Percentiles rank a stretch among this genome's conserved stretches.
phyloP scores from a whole-genome alignment of 495 filamentous ascomycete species.

The Trichocladium antarcticum region DNA sequence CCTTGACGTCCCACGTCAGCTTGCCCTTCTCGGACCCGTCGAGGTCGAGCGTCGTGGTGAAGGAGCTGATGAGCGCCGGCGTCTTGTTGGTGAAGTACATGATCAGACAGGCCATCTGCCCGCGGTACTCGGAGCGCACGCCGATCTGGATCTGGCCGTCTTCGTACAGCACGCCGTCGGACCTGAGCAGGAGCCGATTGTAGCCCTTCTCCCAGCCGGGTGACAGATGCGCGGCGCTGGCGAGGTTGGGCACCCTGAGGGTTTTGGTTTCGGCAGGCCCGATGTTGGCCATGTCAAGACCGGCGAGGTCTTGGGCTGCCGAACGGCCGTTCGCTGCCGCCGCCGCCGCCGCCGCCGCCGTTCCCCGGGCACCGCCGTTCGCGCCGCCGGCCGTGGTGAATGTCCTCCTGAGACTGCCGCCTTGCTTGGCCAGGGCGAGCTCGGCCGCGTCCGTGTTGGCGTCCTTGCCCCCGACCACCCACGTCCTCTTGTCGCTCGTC shows the following conservation, averaged over 20 bases:
- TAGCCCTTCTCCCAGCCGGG: constrained; percentile 93
- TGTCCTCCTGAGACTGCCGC: constrained; percentile 64
- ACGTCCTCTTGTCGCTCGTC: constrained; percentile 87
- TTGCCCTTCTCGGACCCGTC: constrained; percentile 57
- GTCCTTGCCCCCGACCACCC: constrained; percentile 90
- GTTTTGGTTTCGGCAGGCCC: constrained; percentile 45
- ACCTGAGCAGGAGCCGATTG: constrained; percentile 63
- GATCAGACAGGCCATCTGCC: constrained; percentile 86
- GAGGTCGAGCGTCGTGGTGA: constrained; percentile 84
- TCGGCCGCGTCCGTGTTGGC: constrained; percentile 75
- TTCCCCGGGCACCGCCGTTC: constrained; percentile 46
- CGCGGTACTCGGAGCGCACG: constrained; percentile 85
- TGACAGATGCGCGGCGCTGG: constrained; percentile 81
- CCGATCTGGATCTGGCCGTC: constrained; percentile 91
- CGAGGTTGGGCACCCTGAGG: constrained; percentile 64
- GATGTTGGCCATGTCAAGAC: constrained; percentile 60
- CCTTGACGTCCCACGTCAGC: constrained; percentile 73
- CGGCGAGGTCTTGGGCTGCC: constrained; percentile 54
- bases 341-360: too few species aligned
- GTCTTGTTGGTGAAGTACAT: constrained; percentile 94
- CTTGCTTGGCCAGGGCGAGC: constrained; percentile 68
- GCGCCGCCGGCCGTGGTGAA: constrained; percentile 54
- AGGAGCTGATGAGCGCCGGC: constrained; percentile 65
- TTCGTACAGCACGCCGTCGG: constrained; percentile 87
- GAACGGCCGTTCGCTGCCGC: constrained; percentile 42